phyloP scores from a whole-genome alignment of 352 stramenopile genomes.

The Phytophthora sp. region DNA sequence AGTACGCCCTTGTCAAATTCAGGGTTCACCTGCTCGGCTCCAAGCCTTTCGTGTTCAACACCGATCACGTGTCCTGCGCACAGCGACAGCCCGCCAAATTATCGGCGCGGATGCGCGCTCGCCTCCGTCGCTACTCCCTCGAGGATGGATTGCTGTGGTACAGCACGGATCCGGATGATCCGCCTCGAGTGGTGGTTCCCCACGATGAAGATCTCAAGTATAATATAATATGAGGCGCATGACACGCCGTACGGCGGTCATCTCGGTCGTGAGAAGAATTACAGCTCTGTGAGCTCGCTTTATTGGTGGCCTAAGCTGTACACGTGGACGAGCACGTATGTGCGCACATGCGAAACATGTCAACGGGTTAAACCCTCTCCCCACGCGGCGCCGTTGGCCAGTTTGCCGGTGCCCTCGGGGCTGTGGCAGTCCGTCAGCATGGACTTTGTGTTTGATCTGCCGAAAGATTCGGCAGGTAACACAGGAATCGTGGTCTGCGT shows the following conservation, averaged over 20 bases:
- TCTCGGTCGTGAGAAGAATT: slow-evolving; percentile 28
- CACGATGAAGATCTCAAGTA: slow-evolving; percentile 23
- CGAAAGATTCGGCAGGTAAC: slow-evolving; percentile 8
- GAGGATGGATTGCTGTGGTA: slow-evolving; percentile 12
- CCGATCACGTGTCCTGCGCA: too few species aligned
- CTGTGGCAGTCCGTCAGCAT: slow-evolving; percentile 26
- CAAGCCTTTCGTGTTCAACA: slow-evolving; percentile 16
- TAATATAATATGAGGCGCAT: slow-evolving; percentile 7
- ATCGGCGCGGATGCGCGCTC: background rate
- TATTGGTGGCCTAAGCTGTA: slow-evolving; percentile 22
- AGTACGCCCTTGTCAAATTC: slow-evolving; percentile 33
- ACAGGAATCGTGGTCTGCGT: slow-evolving; percentile 26
- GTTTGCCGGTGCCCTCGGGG: slow-evolving; percentile 12
- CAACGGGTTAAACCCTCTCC: slow-evolving; percentile 21
- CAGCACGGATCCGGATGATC: background rate
- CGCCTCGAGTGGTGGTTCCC: background rate
- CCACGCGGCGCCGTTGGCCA: slow-evolving; percentile 1
- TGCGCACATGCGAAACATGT: slow-evolving; percentile 22
- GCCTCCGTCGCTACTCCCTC: background rate
- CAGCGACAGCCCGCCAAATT: background rate
- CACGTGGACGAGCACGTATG: slow-evolving; percentile 13
- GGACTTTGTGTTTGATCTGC: slow-evolving; percentile 28
- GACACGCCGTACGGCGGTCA: slow-evolving; percentile 2
- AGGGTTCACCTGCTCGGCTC: slow-evolving; percentile 22
- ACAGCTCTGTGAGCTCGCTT: background rate